Evolutionary conservation across 306 rosid genomes (phyloP), one percentile per base, ranked within the genome.

Genomic region (Ochetophila trinervis): DNA sequence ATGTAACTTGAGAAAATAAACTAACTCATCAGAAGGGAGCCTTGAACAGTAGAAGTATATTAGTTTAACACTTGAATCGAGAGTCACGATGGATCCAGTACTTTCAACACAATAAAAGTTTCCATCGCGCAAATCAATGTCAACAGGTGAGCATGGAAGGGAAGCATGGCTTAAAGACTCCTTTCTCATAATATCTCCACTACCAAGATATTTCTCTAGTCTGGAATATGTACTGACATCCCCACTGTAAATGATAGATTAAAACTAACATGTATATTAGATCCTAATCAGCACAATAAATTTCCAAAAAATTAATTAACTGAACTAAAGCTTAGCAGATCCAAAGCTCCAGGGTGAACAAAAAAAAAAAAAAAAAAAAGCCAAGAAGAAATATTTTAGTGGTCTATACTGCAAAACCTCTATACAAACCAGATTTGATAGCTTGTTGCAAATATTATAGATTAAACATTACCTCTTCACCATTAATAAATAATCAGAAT

Each of bases 1-100:
- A 58, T 54, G 19, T 27, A 60, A 52, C 47, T 24, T 51, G 56
- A 21, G n/a, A 32, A 71, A 78, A 44, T 62, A 63, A 76, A 77
- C 80, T 52, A 63, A 89, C 96, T 91, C 81, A 65, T 92, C 98
- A 14, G 95, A 67, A 63, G 98, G 95, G 78, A 92, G 95, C 71
- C 88, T 75, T 67, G 98, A 87, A 74, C 96, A 92, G 66, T 89
- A 92, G 44, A 92, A 81, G 76, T 89, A 47, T 60, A 92, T 21
- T 68, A 92, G 76, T 32, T 47, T 7, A 76, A 92, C 73, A 80
- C 96, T 82, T 51, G 93, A 92, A 58, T 82, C 76, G 51, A 87
- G 85, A 63, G 86, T 87, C 58, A 65, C 88, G 58, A 69, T 47
- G 10, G 96, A 96, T 60, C 76, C 84, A 5, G 98, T 92, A 76